Evolutionary conservation across 2,329 filamentous ascomycete genomes (phyloP).

Genomic region (Dactylonectria estremocensis): DNA sequence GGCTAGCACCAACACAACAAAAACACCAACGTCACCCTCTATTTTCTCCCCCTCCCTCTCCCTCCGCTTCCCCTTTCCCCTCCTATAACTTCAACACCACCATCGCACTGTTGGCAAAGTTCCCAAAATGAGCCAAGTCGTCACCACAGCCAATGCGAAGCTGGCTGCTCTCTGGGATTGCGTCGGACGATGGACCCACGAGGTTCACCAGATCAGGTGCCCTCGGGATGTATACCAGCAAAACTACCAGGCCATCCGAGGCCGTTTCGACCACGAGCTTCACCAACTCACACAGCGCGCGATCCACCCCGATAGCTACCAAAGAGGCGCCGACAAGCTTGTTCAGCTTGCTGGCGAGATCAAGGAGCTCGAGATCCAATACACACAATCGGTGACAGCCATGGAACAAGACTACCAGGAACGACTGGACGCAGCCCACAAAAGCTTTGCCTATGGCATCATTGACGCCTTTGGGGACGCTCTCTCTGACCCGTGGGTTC

Average conservation of each 20-base stretch:
- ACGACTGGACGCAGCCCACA: neutral
- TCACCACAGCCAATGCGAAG: neutral
- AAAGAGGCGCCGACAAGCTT: neutral
- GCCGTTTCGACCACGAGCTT: slow-evolving; percentile 7
- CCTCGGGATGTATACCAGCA: neutral
- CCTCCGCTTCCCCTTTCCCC: neutral
- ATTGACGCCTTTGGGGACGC: slow-evolving; percentile 6
- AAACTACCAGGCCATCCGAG: neutral
- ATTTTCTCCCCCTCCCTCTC: neutral
- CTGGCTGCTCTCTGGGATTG: neutral
- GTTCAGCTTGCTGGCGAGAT: neutral
- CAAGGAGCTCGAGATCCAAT: slow-evolving; percentile 13
- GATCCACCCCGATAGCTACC: neutral
- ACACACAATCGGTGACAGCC: neutral
- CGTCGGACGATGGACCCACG: neutral
- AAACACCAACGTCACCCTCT: neutral
- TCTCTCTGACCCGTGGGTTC: neutral
- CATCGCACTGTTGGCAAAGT: neutral
- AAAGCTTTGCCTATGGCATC: neutral
- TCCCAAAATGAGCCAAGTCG: neutral
- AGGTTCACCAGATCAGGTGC: neutral
- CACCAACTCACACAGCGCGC: neutral
- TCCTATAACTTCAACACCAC: neutral
- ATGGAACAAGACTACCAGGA: slow-evolving; percentile 10
- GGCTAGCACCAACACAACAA: neutral